Conservation (phyloP, 2,329 filamentous ascomycete species). For the Ophiostoma triangulosporum region DNA sequence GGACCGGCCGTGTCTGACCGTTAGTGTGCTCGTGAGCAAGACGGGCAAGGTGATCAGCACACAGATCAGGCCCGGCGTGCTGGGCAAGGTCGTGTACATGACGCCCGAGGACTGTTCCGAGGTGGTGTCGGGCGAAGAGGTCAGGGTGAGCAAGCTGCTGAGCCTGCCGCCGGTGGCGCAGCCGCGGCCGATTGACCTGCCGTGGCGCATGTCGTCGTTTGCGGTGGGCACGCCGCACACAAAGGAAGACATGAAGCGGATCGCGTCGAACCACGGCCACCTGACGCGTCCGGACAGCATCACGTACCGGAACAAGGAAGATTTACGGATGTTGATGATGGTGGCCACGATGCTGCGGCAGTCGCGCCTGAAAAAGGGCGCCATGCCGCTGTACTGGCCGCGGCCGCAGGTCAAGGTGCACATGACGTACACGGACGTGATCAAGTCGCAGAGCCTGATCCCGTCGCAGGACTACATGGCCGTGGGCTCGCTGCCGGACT, state of each 20-base stretch:
- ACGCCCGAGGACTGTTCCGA: conserved; percentile 36
- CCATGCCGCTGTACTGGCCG: conserved; percentile 34
- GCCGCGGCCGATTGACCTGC: conserved; percentile 4
- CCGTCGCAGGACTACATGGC: background rate
- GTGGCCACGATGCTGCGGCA: conserved; percentile 34
- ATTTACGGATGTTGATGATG: conserved; percentile 33
- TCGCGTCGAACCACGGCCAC: too few species aligned
- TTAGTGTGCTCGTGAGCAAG: conserved; percentile 44
- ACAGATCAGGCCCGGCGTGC: conserved; percentile 37
- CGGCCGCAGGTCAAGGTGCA: conserved; percentile 28
- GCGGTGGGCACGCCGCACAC: conserved; percentile 21
- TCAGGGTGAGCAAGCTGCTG: background rate
- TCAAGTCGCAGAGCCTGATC: background rate
- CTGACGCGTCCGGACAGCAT: conserved; percentile 29
- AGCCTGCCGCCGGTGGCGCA: background rate
- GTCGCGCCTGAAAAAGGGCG: conserved; percentile 31
- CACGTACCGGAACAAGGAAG: conserved; percentile 29
- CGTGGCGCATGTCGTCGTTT: conserved; percentile 15
- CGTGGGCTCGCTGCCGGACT: background rate
- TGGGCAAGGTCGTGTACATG: conserved; percentile 41
- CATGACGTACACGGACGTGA: conserved; percentile 15
- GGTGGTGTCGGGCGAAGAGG: conserved; percentile 20
- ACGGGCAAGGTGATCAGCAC: conserved; percentile 39
- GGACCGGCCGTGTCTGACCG: conserved; percentile 42
- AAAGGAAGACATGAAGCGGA: background rate